These are phyloP conservation scores for Phytophthora pini DNA, from an alignment of 352 stramenopile genomes.

Conservation along the genomic window DNA sequence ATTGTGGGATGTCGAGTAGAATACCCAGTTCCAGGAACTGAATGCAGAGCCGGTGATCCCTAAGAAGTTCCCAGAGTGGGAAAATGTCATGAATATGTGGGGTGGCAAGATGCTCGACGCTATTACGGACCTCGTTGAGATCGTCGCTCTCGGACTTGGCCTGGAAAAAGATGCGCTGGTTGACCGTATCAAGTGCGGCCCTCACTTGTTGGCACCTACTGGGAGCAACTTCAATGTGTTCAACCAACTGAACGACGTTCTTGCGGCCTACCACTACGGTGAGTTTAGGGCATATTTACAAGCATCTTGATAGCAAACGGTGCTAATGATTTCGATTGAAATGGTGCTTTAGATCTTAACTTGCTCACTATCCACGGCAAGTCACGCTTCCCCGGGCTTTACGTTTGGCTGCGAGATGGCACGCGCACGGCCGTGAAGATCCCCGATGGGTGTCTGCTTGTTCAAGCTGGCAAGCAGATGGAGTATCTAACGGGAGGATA, in stretches of 20 bases:
- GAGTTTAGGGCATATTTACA: slow-evolving; percentile 1
- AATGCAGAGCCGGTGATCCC: slow-evolving; percentile 91
- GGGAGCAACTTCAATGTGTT: slow-evolving; percentile 89
- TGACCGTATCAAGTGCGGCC: slow-evolving; percentile 82
- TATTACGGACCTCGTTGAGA: slow-evolving; percentile 86
- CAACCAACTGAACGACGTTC: slow-evolving; percentile 83
- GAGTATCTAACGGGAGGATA: slow-evolving; percentile 93
- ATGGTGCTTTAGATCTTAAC: slow-evolving; percentile 82
- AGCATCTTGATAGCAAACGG: neutral
- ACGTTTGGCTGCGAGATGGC: slow-evolving; percentile 91
- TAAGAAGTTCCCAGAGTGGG: slow-evolving; percentile 88
- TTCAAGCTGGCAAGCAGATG: slow-evolving; percentile 92
- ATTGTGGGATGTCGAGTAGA: slow-evolving; percentile 21
- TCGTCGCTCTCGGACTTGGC: slow-evolving; percentile 87
- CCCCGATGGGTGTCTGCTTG: slow-evolving; percentile 89
- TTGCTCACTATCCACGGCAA: slow-evolving; percentile 95
- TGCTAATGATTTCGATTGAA: slow-evolving; percentile 10
- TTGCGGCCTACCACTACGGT: slow-evolving; percentile 93
- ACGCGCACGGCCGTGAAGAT: slow-evolving; percentile 88
- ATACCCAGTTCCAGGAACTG: slow-evolving; percentile 83
- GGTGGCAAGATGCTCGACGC: slow-evolving; percentile 89
- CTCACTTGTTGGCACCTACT: slow-evolving; percentile 92
- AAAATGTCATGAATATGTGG: slow-evolving; percentile 92
- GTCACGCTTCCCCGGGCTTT: slow-evolving; percentile 90
- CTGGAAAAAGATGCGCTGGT: slow-evolving; percentile 83